phyloP scores from a whole-genome alignment of 495 filamentous ascomycete genomes.

The Tuber umbilicatum region DNA sequence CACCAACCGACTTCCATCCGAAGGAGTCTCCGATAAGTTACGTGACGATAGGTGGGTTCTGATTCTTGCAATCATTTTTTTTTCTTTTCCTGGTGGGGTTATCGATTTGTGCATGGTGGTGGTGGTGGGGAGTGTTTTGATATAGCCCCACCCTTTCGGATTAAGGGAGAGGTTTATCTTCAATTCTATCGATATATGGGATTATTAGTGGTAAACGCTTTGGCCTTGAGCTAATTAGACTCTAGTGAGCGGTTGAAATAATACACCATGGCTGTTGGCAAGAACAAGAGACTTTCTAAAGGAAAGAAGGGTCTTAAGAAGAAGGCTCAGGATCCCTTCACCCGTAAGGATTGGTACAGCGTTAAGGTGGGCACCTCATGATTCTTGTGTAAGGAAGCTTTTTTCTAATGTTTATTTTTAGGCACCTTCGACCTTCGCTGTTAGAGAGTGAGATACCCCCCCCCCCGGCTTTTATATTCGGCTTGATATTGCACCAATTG shows the following conservation, averaged over 20 bases:
- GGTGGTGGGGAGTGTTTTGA: no score
- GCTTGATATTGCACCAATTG: constrained; percentile 11
- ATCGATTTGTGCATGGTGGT: constrained; percentile 10
- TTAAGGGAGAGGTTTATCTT: constrained; percentile 7
- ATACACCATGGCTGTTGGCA: constrained; percentile 51
- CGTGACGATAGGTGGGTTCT: constrained; percentile 34
- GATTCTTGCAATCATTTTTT: constrained; percentile 4
- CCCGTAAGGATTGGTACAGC: constrained; percentile 97
- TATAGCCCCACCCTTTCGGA: constrained; percentile 20
- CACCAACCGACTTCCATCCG: constrained; percentile 19
- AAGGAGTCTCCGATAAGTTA: constrained; percentile 28
- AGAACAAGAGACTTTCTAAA: constrained; percentile 99
- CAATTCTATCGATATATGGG: constrained; percentile 6
- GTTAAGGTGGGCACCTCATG: constrained; percentile 83
- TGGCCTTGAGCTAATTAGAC: constrained; percentile 16
- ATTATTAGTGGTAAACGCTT: constrained; percentile 6
- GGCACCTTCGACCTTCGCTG: constrained; percentile 92
- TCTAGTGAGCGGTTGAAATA: constrained; percentile 31
- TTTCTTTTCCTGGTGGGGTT: constrained; percentile 2
- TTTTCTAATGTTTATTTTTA: constrained; percentile 45
- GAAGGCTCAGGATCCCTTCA: constrained; percentile 93
- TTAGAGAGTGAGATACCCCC: constrained; percentile 73
- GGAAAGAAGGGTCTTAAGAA: constrained; percentile 99
- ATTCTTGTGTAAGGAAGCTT: constrained; percentile 79
- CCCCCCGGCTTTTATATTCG: constrained; percentile 10